These are phyloP conservation scores for Uncinocarpus reesii DNA, from an alignment of 2,329 filamentous ascomycete species.

Conservation along the genomic window DNA sequence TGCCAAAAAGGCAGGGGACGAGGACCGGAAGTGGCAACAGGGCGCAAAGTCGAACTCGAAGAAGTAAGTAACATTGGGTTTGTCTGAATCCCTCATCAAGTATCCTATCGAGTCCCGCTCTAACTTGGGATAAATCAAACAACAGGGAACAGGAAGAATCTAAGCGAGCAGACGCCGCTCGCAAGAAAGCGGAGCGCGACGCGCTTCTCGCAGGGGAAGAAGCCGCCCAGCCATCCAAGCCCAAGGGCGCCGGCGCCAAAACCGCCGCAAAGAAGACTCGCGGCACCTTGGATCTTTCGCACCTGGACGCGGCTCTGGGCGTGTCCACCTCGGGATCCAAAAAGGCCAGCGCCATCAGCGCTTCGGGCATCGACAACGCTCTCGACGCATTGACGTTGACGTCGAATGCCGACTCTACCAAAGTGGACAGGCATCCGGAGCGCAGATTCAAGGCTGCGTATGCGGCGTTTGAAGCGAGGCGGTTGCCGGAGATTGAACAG, in stretches of 20 bases:
- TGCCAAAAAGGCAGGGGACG: constrained; percentile 53
- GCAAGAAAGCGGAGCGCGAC: constrained; percentile 87
- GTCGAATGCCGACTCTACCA: constrained; percentile 46
- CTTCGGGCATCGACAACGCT: constrained; percentile 83
- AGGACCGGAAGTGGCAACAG: constrained; percentile 71
- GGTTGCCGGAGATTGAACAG: constrained; percentile 73
- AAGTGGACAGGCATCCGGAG: constrained; percentile 84
- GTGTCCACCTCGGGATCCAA: constrained; percentile 30
- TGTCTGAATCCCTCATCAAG: too few relatives aligned
- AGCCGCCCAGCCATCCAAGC: constrained; percentile 49
- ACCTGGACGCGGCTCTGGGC: constrained; percentile 53
- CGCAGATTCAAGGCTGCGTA: constrained; percentile 78
- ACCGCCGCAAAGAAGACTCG: constrained; percentile 46
- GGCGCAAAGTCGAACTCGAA: constrained; percentile 76
- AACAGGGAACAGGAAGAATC: constrained; percentile 69
- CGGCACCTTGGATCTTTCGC: constrained; percentile 59
- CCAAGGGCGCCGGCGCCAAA: constrained; percentile 47
- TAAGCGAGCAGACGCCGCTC: constrained; percentile 70
- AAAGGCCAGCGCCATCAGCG: constrained; percentile 56
- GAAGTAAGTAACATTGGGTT: constrained; percentile 61
- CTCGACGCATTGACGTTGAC: constrained; percentile 73
- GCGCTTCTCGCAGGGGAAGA: constrained; percentile 77
- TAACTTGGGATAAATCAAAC: neutral
- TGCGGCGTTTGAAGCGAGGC: constrained; percentile 66
- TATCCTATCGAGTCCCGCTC: too few relatives aligned